These are phyloP conservation scores for Pueraria montana DNA, from an alignment of 306 rosid species.

Conservation along the genomic window DNA sequence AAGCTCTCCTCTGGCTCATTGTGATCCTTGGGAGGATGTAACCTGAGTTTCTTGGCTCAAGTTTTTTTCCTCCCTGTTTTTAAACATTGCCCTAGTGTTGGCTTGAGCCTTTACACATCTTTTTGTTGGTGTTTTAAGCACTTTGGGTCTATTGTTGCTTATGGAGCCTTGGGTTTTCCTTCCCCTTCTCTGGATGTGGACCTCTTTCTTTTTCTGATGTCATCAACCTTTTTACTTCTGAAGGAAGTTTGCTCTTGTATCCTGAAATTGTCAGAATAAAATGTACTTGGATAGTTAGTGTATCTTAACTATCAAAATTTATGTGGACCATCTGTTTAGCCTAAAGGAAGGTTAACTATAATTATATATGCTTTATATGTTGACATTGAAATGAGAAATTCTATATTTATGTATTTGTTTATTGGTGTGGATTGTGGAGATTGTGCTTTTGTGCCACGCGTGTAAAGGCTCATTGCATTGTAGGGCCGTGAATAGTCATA, in stretches of 20 bases:
- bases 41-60: conserved; percentile 55
- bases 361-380: not conserved
- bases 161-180: conserved; percentile 54
- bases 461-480: too few relatives aligned
- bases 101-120: conserved; percentile 49
- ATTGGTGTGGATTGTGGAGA: too few relatives aligned
- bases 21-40: conserved; percentile 52
- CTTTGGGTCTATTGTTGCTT: conserved; percentile 56
- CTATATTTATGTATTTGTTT: not conserved
- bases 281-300: not conserved
- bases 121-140: conserved; percentile 63
- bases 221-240: conserved; percentile 52
- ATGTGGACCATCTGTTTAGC: not conserved
- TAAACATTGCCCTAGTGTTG: conserved; percentile 59
- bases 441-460: too few relatives aligned
- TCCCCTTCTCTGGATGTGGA: conserved; percentile 52
- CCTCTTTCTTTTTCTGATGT: not conserved
- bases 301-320: not conserved
- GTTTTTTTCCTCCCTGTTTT: conserved; percentile 69
- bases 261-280: conserved; percentile 38
- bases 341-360: not conserved
- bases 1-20: conserved; percentile 55
- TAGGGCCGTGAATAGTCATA: too few relatives aligned
- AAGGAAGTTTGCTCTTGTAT: conserved; percentile 55
- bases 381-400: not conserved